phyloP scores from a whole-genome alignment of 2,329 filamentous ascomycete genomes.

The Aspergillus novoparasiticus region DNA sequence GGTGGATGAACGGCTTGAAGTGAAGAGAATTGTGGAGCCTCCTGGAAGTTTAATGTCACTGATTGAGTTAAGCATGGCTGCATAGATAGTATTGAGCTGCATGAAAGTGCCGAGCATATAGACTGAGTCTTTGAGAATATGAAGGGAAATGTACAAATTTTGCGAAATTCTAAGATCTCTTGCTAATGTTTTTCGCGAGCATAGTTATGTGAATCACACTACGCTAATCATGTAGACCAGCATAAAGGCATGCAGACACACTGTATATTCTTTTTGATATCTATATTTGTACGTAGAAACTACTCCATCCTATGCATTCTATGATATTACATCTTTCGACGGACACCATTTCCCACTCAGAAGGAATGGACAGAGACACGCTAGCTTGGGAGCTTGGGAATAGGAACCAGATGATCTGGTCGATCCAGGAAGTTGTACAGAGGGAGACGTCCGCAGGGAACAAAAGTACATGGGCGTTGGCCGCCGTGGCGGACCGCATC shows the following conservation, averaged over 20 bases:
- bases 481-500: not conserved
- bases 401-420: too few relatives aligned
- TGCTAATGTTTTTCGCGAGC: not conserved
- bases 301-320: too few relatives aligned
- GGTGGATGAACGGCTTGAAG: conserved; percentile 24
- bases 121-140: not conserved
- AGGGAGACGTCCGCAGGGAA: too few relatives aligned
- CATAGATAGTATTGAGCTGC: not conserved
- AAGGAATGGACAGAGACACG: too few relatives aligned
- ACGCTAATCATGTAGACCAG: not conserved
- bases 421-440: too few relatives aligned
- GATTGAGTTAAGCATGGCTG: not conserved
- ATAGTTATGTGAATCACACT: not conserved
- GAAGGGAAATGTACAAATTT: not conserved
- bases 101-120: not conserved
- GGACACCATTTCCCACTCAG: too few relatives aligned
- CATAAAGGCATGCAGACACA: not conserved
- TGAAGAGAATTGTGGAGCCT: conserved; percentile 21
- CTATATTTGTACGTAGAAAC: not conserved
- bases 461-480: too few relatives aligned
- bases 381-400: too few relatives aligned
- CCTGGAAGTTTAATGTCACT: conserved; percentile 23
- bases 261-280: not conserved
- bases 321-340: too few relatives aligned
- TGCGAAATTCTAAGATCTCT: not conserved